Evolutionary conservation across 2,329 filamentous ascomycete genomes (phyloP), one percentile per base, ranked within the genome.

Genomic region (Neofusicoccum laricinum): DNA sequence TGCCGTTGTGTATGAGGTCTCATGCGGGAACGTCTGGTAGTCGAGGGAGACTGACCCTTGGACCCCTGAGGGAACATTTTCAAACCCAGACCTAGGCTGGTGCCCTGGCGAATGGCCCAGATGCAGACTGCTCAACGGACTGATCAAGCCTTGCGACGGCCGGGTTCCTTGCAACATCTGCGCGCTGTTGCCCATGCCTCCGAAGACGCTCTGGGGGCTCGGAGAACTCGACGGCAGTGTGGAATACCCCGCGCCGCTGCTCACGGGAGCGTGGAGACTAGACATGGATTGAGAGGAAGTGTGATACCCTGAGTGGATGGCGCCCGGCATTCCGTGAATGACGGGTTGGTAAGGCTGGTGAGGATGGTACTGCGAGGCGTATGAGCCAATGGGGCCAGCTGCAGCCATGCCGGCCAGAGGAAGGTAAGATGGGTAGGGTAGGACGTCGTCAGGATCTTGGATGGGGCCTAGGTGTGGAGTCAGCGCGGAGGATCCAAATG

Each of bases 361-460:
- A 5, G 61, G 49, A 15, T 53, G 61, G 14, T 63, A 53, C 30
- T 55, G 49, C 4, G 61, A 45, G 41, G 50, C 43, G 8, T 64
- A 64, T 21, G 50, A 57, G 14, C 51, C 38, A 4, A 58, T 57
- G 14, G 53, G 53, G 19, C 49, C 46, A 10, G 48, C 36, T 19
- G 32, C 36, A 17, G 53, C 4, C 15, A 55, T 34, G 8, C 17
- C 36, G 10, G n/a, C 32, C 32, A 58, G 34, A 5, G 50, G 12
- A 1, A 58, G 14, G 19, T 49, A 64, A 3, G 50, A 30, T 3
- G 50, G 34, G 34, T 64, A 64, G 3, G 62, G 50, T n/a, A 64
- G 32, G n/a, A 58, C 41, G 34, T 64, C 62, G 2, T 64, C 62
- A 19, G 62, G 62, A 30, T 64, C 62, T 25, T 64, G 50, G 15